Evolutionary conservation across 768 basidiomycete species (phyloP).

Genomic region (Pleurotus tuber-regium): DNA sequence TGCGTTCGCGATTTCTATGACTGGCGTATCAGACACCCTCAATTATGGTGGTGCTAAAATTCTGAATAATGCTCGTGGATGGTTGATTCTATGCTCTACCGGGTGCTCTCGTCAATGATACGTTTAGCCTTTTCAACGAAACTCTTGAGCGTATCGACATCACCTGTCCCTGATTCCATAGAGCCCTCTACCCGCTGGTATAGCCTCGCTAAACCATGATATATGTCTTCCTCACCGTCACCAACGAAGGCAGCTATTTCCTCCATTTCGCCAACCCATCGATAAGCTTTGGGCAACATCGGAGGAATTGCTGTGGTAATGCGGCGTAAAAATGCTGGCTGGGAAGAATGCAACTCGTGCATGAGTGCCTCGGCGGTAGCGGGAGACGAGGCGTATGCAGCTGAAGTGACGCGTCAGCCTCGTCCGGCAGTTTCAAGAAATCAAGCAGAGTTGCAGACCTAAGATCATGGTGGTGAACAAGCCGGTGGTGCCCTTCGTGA

Average conservation of each 20-base stretch:
- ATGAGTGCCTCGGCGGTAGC: conserved; percentile 59
- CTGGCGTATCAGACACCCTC: too few species aligned
- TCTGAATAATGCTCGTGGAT: too few species aligned
- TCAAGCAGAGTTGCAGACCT: conserved; percentile 28
- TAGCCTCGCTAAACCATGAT: conserved; percentile 44
- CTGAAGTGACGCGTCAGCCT: conserved; percentile 25
- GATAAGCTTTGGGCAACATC: conserved; percentile 63
- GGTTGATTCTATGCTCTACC: too few species aligned
- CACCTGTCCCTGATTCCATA: conserved; percentile 30
- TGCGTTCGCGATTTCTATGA: too few species aligned
- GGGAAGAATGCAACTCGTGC: conserved; percentile 44
- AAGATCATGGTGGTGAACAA: conserved; percentile 56
- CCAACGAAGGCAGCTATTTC: conserved; percentile 60
- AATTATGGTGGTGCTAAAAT: too few species aligned
- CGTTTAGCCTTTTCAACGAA: conserved; percentile 47
- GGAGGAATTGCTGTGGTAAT: conserved; percentile 36
- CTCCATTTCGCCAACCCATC: conserved; percentile 63
- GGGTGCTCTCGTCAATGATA: conserved; percentile 16
- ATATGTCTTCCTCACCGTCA: conserved; percentile 39
- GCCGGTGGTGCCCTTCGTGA: conserved; percentile 53
- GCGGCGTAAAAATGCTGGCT: conserved; percentile 40
- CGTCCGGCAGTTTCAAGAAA: not conserved
- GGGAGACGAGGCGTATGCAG: conserved; percentile 55
- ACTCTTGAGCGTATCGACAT: conserved; percentile 36
- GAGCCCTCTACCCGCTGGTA: conserved; percentile 43